A percentile compares a stretch with the other conserved stretches of the same genome.
phyloP scores from a whole-genome alignment of 2,329 filamentous ascomycete species.

The Penicillium sp. region DNA sequence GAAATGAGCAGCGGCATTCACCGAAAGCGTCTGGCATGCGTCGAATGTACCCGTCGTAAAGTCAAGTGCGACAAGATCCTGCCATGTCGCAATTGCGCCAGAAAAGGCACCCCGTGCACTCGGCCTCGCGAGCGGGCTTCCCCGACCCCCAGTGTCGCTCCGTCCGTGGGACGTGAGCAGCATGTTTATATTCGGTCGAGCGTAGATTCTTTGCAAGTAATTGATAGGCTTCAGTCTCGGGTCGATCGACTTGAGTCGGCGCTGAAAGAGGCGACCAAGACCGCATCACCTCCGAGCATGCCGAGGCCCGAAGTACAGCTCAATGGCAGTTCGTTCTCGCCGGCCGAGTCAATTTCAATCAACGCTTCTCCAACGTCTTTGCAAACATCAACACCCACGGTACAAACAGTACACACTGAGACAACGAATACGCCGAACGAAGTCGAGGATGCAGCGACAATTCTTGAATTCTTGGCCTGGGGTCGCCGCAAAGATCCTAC shows the following conservation, averaged over 20 bases:
- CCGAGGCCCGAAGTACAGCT: neutral
- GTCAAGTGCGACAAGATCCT: constrained; percentile 43
- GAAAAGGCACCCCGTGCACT: constrained; percentile 9
- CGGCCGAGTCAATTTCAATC: constrained; percentile 1
- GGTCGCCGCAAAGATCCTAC: constrained; percentile 45
- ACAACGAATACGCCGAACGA: constrained; percentile 11
- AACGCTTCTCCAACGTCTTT: neutral
- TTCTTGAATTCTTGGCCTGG: constrained; percentile 51
- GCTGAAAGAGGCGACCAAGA: constrained; percentile 15
- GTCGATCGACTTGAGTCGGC: constrained; percentile 28
- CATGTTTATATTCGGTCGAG: neutral
- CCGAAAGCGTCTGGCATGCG: constrained; percentile 28
- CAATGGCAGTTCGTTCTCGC: neutral
- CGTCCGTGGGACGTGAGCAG: constrained; percentile 2
- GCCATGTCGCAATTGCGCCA: constrained; percentile 41
- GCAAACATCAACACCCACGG: neutral
- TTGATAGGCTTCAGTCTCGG: constrained; percentile 23
- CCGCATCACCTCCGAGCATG: neutral
- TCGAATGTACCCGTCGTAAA: constrained; percentile 28
- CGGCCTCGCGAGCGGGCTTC: constrained; percentile 12
- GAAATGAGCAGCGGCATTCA: constrained; percentile 10
- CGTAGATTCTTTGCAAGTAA: constrained; percentile 11
- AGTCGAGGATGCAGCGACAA: constrained; percentile 44
- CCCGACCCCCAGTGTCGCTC: constrained; percentile 4
- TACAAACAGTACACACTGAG: neutral